Evolutionary conservation across 2,329 filamentous ascomycete species (phyloP).

Genomic region (Hypoxylon sp.): DNA sequence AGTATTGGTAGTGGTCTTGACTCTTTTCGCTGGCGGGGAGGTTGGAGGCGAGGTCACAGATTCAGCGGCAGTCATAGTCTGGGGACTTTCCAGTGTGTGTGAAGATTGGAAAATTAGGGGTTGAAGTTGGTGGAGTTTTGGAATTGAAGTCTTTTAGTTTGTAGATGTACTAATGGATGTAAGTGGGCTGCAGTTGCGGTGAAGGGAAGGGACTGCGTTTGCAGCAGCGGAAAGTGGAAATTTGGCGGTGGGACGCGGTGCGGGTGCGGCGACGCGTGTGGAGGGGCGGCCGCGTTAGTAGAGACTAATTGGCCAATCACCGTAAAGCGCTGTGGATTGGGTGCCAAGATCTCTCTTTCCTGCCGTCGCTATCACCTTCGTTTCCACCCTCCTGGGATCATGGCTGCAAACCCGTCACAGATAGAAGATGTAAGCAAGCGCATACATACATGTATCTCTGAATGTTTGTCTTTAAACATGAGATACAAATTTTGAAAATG

Average conservation of each 20-base stretch:
- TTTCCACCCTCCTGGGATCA: constrained; percentile 12
- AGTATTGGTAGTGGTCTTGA: constrained; percentile 70
- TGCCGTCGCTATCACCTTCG: constrained; percentile 9
- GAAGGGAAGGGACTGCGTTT: constrained; percentile 22
- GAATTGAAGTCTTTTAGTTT: constrained; percentile 2
- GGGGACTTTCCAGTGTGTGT: constrained; percentile 8
- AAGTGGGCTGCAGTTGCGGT: constrained; percentile 38
- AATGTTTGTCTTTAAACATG: neutral
- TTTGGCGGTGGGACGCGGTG: constrained; percentile 36
- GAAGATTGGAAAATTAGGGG: constrained; percentile 12
- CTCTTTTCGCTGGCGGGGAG: constrained; percentile 84
- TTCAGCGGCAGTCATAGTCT: constrained; percentile 56
- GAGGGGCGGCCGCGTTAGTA: constrained; percentile 19
- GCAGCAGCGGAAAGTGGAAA: constrained; percentile 30
- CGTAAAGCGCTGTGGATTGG: constrained; percentile 11
- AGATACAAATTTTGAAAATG: neutral
- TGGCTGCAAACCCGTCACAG: constrained; percentile 9
- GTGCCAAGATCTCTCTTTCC: constrained; percentile 20
- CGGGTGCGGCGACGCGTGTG: constrained; percentile 45
- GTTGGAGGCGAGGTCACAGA: constrained; percentile 69
- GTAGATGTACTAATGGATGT: neutral
- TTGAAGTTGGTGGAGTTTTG: constrained; percentile 1
- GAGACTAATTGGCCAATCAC: constrained; percentile 48
- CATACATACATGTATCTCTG: neutral
- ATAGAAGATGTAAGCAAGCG: constrained; percentile 1